These are phyloP conservation scores for Thermothelomyces thermophilus DNA, from an alignment of 2,329 filamentous ascomycete genomes.

Conservation along the genomic window DNA sequence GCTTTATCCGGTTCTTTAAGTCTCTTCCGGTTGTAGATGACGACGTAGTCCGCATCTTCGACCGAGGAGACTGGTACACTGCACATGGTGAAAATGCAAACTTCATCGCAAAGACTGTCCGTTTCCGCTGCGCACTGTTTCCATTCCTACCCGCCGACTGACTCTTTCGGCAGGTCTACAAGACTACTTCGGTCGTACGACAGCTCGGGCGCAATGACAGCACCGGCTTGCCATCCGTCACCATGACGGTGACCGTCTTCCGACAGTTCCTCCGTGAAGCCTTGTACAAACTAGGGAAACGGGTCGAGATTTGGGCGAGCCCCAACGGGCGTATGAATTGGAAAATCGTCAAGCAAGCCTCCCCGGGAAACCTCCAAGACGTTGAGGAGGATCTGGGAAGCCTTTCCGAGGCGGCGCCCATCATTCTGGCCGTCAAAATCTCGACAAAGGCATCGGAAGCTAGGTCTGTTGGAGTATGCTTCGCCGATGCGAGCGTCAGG, in stretches of 20 bases:
- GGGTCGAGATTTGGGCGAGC: constrained; percentile 84
- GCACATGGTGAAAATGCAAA: constrained; percentile 81
- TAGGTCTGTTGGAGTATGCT: constrained; percentile 86
- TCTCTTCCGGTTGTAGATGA: constrained; percentile 65
- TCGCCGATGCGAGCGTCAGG: constrained; percentile 91
- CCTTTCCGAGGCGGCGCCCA: constrained; percentile 81
- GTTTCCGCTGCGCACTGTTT: constrained; percentile 20
- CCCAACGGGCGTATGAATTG: constrained; percentile 75
- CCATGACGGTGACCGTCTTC: constrained; percentile 91
- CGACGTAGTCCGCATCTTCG: constrained; percentile 83
- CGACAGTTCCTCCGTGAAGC: constrained; percentile 92
- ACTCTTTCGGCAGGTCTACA: constrained; percentile 65
- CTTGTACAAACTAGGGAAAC: constrained; percentile 82
- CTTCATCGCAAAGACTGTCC: constrained; percentile 71
- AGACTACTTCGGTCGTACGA: constrained; percentile 90
- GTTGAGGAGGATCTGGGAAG: constrained; percentile 91
- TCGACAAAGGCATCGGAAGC: constrained; percentile 81
- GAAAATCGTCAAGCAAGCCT: constrained; percentile 87
- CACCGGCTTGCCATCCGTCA: constrained; percentile 85
- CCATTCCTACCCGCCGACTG: not conserved
- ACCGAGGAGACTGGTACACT: constrained; percentile 91
- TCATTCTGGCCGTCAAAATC: constrained; percentile 92
- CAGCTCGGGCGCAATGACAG: constrained; percentile 79
- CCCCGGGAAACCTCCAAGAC: constrained; percentile 92
- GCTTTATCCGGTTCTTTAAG: constrained; percentile 95